These are phyloP conservation scores for Colletotrichum karsti DNA, from an alignment of 2,329 filamentous ascomycete genomes.

Conservation along the genomic window DNA sequence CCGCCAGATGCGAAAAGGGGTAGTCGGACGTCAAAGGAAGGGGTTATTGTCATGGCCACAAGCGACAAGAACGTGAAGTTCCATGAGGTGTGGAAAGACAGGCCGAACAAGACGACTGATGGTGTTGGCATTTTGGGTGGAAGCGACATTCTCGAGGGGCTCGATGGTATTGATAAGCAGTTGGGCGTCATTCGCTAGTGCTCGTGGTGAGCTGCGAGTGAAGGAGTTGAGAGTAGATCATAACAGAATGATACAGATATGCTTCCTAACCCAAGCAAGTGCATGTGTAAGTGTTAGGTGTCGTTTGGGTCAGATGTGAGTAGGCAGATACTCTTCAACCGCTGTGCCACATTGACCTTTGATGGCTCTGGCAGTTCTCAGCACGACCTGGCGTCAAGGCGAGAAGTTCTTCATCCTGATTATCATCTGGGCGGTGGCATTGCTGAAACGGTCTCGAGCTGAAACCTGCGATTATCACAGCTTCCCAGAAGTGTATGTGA, in stretches of 20 bases:
- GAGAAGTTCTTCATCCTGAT: not conserved
- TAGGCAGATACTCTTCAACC: no score
- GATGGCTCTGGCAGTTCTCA: no score
- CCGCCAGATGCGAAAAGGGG: conserved; percentile 36
- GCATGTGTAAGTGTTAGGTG: not conserved
- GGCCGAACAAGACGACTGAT: conserved; percentile 60
- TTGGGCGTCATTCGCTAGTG: conserved; percentile 72
- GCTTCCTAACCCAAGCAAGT: not conserved
- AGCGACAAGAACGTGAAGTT: conserved; percentile 95
- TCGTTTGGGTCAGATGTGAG: no score
- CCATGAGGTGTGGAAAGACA: conserved; percentile 89
- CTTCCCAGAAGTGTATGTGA: no score
- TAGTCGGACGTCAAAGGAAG: conserved; percentile 42
- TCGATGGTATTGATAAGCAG: conserved; percentile 82
- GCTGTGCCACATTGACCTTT: no score
- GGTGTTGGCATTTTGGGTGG: conserved; percentile 74
- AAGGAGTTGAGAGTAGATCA: not conserved
- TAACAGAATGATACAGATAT: not conserved
- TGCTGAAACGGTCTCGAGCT: not conserved
- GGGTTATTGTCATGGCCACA: conserved; percentile 87
- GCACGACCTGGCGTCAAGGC: not conserved
- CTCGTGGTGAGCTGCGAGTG: conserved; percentile 39
- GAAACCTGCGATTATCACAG: no score
- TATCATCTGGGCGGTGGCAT: not conserved
- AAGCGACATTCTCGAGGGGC: conserved; percentile 84